Conservation (phyloP, 1,284 basidiomycete genomes). For the Ganoderma sinense region DNA sequence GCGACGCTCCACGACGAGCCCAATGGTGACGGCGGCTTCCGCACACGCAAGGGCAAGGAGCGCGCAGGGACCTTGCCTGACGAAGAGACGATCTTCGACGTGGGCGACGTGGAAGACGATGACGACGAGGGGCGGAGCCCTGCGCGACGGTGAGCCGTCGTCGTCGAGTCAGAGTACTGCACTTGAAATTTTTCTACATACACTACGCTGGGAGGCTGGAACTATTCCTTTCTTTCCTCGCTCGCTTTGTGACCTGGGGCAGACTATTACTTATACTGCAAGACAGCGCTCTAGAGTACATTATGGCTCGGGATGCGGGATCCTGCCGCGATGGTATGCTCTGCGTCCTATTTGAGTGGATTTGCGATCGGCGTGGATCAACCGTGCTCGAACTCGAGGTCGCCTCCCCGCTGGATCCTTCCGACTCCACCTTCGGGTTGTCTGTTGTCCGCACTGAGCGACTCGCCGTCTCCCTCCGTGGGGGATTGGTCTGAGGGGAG, state of each 20-base stretch:
- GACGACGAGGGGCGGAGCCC: background rate
- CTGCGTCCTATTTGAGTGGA: background rate
- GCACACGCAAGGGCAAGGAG: constrained; percentile 50
- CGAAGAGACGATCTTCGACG: constrained; percentile 51
- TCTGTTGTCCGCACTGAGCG: background rate
- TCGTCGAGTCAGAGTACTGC: background rate
- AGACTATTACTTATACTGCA: background rate
- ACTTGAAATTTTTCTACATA: background rate
- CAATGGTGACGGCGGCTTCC: constrained; percentile 39
- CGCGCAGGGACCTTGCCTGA: constrained; percentile 42
- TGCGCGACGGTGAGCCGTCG: background rate
- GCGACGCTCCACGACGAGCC: constrained; percentile 36
- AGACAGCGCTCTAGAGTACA: background rate
- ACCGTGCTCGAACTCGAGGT: background rate
- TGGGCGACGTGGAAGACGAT: constrained; percentile 34
- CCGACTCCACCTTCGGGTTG: background rate
- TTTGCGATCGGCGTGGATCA: background rate
- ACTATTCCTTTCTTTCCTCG: background rate
- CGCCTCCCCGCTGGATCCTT: background rate
- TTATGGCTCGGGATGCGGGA: background rate
- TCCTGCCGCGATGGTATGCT: background rate
- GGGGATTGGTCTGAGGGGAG: background rate
- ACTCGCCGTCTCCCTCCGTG: background rate
- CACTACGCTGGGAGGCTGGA: background rate
- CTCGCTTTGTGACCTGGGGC: background rate